Evolutionary conservation across 2,329 filamentous ascomycete species (phyloP).

Genomic region (Pleomassaria siparia): DNA sequence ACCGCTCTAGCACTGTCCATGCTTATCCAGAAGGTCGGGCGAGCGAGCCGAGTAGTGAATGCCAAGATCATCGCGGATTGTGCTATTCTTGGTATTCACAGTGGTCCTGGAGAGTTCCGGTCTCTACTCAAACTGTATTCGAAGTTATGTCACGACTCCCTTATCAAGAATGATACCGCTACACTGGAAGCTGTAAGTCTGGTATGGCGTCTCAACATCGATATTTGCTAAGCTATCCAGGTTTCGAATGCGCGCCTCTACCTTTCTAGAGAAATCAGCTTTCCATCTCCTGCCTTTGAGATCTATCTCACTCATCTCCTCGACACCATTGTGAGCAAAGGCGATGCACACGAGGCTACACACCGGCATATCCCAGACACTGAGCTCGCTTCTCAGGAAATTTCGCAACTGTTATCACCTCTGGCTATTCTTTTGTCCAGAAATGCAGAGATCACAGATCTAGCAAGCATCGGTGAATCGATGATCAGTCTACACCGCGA

Average conservation of each 20-base stretch:
- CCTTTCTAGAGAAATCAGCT: conserved; percentile 69
- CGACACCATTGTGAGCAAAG: conserved; percentile 85
- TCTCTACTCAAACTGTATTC: conserved; percentile 82
- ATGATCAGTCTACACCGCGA: conserved; percentile 76
- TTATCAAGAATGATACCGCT: conserved; percentile 66
- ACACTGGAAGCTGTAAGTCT: conserved; percentile 69
- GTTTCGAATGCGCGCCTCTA: conserved; percentile 77
- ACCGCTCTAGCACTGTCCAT: conserved; percentile 91
- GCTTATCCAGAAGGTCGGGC: conserved; percentile 91
- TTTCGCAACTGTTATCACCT: conserved; percentile 82
- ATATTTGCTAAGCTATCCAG: conserved; percentile 40
- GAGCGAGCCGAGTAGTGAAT: conserved; percentile 78
- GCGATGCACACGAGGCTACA: conserved; percentile 73
- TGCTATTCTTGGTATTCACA: conserved; percentile 73
- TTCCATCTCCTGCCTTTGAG: conserved; percentile 73
- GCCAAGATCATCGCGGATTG: conserved; percentile 82
- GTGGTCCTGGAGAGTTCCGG: conserved; percentile 79
- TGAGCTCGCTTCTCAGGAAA: conserved; percentile 81
- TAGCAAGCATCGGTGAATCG: conserved; percentile 50
- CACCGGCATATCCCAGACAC: conserved; percentile 76
- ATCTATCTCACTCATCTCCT: conserved; percentile 83
- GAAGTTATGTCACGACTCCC: conserved; percentile 71
- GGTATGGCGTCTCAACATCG: neutral
- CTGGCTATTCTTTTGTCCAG: conserved; percentile 79
- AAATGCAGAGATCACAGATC: conserved; percentile 58